A percentile compares a stretch with the other conserved stretches of the same genome.
phyloP scores from a whole-genome alignment of 2,329 filamentous ascomycete species.

The Septoria petroselini region DNA sequence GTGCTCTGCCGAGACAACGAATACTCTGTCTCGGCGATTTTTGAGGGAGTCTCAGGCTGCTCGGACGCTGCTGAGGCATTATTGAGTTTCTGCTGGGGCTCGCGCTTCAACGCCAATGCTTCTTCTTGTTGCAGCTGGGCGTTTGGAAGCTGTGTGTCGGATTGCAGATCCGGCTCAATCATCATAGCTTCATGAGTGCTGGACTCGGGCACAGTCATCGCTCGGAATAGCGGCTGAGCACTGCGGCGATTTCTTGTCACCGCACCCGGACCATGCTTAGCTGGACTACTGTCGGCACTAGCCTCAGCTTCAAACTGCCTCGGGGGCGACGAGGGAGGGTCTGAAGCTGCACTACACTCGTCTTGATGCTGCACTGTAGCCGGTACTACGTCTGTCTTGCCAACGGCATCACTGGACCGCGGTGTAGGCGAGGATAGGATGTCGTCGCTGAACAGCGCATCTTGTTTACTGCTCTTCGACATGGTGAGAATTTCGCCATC shows the following conservation, averaged over 20 bases:
- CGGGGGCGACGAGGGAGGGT: constrained; percentile 35
- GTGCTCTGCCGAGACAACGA: neutral
- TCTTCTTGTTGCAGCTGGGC: constrained; percentile 31
- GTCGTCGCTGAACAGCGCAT: constrained; percentile 45
- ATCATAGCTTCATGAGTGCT: neutral
- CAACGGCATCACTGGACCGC: constrained; percentile 27
- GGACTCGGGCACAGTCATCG: no score
- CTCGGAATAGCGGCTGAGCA: no score
- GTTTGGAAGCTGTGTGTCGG: constrained; percentile 29
- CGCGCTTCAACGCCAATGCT: constrained; percentile 3
- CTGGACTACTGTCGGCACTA: neutral
- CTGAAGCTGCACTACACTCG: constrained; percentile 13
- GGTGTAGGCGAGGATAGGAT: constrained; percentile 55
- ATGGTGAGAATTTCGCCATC: constrained; percentile 39
- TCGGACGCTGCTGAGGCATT: neutral
- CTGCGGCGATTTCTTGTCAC: no score
- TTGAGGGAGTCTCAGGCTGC: constrained; percentile 12
- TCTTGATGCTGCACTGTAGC: neutral
- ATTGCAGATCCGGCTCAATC: constrained; percentile 26
- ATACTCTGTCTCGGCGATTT: constrained; percentile 6
- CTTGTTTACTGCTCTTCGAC: constrained; percentile 42
- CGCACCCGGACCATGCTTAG: neutral
- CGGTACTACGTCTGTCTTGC: constrained; percentile 22
- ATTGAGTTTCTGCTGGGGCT: neutral
- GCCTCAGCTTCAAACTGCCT: neutral